Evolutionary conservation across 2,329 filamentous ascomycete genomes (phyloP).

Genomic region (Fusarium bulbicola): DNA sequence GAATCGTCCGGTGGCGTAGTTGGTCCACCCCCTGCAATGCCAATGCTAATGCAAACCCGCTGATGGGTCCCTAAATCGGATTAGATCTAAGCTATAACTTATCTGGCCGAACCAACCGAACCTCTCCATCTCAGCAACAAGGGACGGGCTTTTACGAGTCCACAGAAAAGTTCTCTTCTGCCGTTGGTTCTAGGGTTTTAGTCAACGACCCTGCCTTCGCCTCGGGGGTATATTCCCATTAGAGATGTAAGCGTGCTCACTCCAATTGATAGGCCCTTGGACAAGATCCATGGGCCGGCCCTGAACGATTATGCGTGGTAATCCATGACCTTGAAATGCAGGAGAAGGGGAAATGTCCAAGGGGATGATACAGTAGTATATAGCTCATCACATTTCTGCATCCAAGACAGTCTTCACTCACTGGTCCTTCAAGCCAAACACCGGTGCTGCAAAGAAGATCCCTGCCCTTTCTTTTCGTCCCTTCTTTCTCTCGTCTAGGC

Average conservation of each 20-base stretch:
- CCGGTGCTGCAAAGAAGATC: conserved; percentile 12
- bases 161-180: not conserved
- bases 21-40: not conserved
- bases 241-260: not conserved
- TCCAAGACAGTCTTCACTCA: not conserved
- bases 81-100: conserved; percentile 18
- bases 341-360: not conserved
- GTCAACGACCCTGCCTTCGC: not conserved
- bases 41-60: not conserved
- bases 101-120: not conserved
- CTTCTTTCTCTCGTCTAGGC: not conserved
- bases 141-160: not conserved
- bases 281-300: not conserved
- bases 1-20: conserved; percentile 3
- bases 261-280: not conserved
- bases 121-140: not conserved
- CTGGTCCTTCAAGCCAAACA: conserved; percentile 1
- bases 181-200: not conserved
- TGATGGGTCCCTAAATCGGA: conserved; percentile 19
- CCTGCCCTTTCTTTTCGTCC: conserved; percentile 3
- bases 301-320: not conserved
- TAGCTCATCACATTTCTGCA: conserved; percentile 18
- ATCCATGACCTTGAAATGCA: not conserved
- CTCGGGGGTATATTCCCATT: not conserved
- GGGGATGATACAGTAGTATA: conserved; percentile 13